A percentile compares a stretch with the other conserved stretches of the same genome.
phyloP scores from a whole-genome alignment of 2,329 filamentous ascomycete genomes.

The Aspergillus sp. region DNA sequence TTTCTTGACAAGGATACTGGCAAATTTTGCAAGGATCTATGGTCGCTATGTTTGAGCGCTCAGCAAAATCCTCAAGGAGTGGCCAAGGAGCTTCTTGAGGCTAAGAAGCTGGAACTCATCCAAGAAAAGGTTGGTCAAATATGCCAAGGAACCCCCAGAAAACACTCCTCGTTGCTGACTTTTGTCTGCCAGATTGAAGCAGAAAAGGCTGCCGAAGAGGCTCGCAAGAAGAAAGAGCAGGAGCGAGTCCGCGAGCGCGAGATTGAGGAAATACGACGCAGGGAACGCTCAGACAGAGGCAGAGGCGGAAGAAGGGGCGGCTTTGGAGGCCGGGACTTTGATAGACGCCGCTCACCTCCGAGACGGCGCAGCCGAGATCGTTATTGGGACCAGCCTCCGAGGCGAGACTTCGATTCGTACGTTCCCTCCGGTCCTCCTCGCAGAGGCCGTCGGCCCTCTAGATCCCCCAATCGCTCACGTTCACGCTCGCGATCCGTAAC shows the following conservation, averaged over 20 bases:
- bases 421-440: conserved; percentile 48
- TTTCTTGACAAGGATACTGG: conserved; percentile 93
- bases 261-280: conserved; percentile 64
- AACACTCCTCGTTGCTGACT: conserved; percentile 11
- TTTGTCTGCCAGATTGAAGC: conserved; percentile 65
- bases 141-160: background rate
- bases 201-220: conserved; percentile 75
- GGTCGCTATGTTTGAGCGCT: conserved; percentile 87
- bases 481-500: conserved; percentile 36
- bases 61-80: conserved; percentile 87
- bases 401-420: conserved; percentile 58
- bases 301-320: conserved; percentile 38
- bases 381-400: conserved; percentile 45
- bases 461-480: conserved; percentile 31
- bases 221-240: conserved; percentile 68
- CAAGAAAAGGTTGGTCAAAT: conserved; percentile 74
- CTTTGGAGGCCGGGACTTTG: conserved; percentile 43
- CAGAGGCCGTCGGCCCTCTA: conserved; percentile 39
- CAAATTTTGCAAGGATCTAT: conserved; percentile 87
- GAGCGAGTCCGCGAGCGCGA: conserved; percentile 71
- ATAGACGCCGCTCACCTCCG: conserved; percentile 54
- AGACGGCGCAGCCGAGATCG: conserved; percentile 50
- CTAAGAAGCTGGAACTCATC: conserved; percentile 91
- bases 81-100: conserved; percentile 89
- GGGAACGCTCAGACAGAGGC: conserved; percentile 42